Percentiles rank a stretch among this genome's conserved stretches.
phyloP scores from a whole-genome alignment of 1,284 basidiomycete genomes.

The Kalmanozyma brasiliensis region DNA sequence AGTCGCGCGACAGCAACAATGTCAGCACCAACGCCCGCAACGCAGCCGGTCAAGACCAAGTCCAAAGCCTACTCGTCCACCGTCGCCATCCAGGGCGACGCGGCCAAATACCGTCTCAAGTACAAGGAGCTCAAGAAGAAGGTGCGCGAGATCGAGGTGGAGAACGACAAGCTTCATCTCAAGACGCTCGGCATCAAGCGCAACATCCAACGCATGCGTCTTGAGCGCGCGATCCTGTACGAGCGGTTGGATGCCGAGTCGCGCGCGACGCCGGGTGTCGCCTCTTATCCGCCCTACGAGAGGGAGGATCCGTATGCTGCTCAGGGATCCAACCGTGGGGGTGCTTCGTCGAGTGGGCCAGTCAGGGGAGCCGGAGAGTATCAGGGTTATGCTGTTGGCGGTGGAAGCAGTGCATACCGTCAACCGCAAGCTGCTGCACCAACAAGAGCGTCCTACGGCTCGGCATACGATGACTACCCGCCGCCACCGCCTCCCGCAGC shows the following conservation, averaged over 20 bases:
- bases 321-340: background rate
- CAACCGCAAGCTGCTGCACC: constrained; percentile 2
- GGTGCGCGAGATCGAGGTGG: constrained; percentile 87
- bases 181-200: constrained; percentile 83
- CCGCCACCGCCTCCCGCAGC: constrained; percentile 26
- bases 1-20: constrained; percentile 8
- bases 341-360: constrained; percentile 5
- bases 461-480: constrained; percentile 30
- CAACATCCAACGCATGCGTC: constrained; percentile 85
- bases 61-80: constrained; percentile 64
- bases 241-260: constrained; percentile 58
- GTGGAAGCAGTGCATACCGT: constrained; percentile 7
- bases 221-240: constrained; percentile 77
- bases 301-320: constrained; percentile 13
- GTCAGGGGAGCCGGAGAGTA: background rate
- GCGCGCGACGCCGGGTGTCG: constrained; percentile 21
- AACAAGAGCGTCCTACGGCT: constrained; percentile 15
- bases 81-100: constrained; percentile 73
- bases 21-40: constrained; percentile 40
- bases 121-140: constrained; percentile 90
- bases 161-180: constrained; percentile 86
- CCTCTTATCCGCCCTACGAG: constrained; percentile 32
- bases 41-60: constrained; percentile 58
- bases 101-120: constrained; percentile 86
- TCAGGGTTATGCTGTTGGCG: constrained; percentile 3